These are phyloP conservation scores for Metroxylon sagu DNA, from an alignment of 176 grass and related monocot genomes.

Conservation along the genomic window DNA sequence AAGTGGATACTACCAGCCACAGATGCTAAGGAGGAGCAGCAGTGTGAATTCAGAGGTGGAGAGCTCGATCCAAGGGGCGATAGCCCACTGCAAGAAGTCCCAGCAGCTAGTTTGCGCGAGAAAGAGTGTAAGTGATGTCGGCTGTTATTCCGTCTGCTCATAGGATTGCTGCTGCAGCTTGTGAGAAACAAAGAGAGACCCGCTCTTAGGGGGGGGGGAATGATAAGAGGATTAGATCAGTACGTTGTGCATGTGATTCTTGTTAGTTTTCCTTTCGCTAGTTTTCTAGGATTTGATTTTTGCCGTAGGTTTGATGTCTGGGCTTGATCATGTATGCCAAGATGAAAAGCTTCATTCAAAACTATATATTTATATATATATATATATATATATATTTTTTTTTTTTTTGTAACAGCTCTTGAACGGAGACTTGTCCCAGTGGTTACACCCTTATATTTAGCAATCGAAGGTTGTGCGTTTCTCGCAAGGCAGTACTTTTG, in stretches of 20 bases:
- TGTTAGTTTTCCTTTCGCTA: not conserved
- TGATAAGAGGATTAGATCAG: not conserved
- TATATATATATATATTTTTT: too few relatives aligned
- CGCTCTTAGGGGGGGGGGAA: conserved; percentile 54
- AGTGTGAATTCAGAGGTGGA: conserved; percentile 58
- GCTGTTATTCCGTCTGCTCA: conserved; percentile 44
- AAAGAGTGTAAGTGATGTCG: conserved; percentile 52
- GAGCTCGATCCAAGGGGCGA: conserved; percentile 76
- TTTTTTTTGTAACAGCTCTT: too few relatives aligned
- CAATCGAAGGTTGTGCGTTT: too few relatives aligned
- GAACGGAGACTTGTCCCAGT: too few relatives aligned
- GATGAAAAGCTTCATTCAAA: too few relatives aligned
- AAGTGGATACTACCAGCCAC: not conserved
- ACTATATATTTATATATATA: too few relatives aligned
- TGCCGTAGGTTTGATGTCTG: too few relatives aligned
- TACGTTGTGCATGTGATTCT: not conserved
- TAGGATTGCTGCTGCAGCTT: conserved; percentile 18
- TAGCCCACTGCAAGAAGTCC: conserved; percentile 84
- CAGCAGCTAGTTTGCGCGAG: conserved; percentile 31
- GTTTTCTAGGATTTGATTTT: not conserved
- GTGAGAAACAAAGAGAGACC: conserved; percentile 32
- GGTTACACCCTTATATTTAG: too few relatives aligned
- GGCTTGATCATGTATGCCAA: too few relatives aligned
- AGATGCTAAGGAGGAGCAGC: conserved; percentile 56
- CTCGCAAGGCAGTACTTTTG: too few relatives aligned